A percentile compares a stretch with the other conserved stretches of the same genome.
Evolutionary conservation across 192 early-diverging fungal species (phyloP).

Genomic region (Linnemannia hyalina): DNA sequence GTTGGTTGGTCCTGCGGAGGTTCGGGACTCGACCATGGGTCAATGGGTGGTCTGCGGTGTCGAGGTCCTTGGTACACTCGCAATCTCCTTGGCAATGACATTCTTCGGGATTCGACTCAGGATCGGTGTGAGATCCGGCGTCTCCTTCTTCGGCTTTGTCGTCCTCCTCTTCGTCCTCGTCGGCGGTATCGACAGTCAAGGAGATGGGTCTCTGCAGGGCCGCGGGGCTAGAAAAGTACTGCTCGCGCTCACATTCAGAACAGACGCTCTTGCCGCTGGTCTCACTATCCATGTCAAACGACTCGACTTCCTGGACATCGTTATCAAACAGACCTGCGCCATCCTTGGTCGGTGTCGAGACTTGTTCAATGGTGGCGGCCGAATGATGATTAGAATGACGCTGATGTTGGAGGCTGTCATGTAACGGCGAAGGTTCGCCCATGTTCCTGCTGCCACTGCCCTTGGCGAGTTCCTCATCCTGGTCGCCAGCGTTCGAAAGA

Average conservation of each 20-base stretch:
- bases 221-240: background rate
- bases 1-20: conserved; percentile 7
- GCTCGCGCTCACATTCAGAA: conserved; percentile 16
- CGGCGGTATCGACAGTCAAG: background rate
- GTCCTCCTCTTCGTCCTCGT: background rate
- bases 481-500: background rate
- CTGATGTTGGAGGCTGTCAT: background rate
- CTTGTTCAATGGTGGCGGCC: background rate
- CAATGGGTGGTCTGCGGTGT: background rate
- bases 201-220: background rate
- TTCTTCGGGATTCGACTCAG: no score
- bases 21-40: background rate
- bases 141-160: no score
- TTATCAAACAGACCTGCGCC: background rate
- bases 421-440: background rate
- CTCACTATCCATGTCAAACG: background rate
- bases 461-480: background rate
- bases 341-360: background rate
- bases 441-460: background rate
- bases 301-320: background rate
- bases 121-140: no score
- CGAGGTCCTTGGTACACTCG: background rate
- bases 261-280: background rate
- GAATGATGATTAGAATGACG: background rate
- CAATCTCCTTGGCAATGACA: background rate